Evolutionary conservation across 2,329 filamentous ascomycete species (phyloP).

Genomic region (Cladobotryum mycophilum): DNA sequence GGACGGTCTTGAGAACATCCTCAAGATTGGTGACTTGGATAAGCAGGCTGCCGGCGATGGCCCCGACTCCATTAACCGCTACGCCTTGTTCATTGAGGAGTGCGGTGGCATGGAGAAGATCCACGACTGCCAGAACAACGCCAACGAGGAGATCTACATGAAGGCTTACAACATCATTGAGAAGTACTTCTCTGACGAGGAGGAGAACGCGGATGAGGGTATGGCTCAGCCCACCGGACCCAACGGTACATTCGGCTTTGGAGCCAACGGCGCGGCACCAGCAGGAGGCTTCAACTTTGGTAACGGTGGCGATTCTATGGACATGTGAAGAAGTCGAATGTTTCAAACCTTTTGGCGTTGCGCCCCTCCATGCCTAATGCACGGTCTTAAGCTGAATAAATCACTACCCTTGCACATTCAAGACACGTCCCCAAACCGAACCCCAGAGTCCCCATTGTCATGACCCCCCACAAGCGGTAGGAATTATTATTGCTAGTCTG

Average conservation of each 20-base stretch:
- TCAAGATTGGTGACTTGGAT: constrained; percentile 98
- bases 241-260: constrained; percentile 75
- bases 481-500: constrained; percentile 1
- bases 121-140: constrained; percentile 99
- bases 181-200: constrained; percentile 99
- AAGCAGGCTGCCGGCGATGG: constrained; percentile 78
- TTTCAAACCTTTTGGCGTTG: constrained; percentile 1
- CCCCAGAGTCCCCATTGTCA: constrained; percentile 4
- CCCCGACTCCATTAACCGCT: constrained; percentile 82
- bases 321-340: constrained; percentile 46
- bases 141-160: constrained; percentile 99
- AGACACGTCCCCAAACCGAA: constrained; percentile 5
- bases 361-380: constrained; percentile 1
- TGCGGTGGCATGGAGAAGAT: constrained; percentile 99
- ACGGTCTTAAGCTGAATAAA: constrained; percentile 4
- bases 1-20: constrained; percentile 96
- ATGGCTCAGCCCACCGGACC: constrained; percentile 64
- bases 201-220: constrained; percentile 80
- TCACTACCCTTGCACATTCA: constrained; percentile 4
- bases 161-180: constrained; percentile 99
- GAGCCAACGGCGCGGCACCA: constrained; percentile 55
- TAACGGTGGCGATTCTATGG: constrained; percentile 60
- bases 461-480: constrained; percentile 5
- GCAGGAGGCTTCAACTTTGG: constrained; percentile 92
- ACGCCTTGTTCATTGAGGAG: constrained; percentile 97